Base-by-base conservation (phyloP, 768 basidiomycete species). In the Solioccasus polychromus region DNA sequence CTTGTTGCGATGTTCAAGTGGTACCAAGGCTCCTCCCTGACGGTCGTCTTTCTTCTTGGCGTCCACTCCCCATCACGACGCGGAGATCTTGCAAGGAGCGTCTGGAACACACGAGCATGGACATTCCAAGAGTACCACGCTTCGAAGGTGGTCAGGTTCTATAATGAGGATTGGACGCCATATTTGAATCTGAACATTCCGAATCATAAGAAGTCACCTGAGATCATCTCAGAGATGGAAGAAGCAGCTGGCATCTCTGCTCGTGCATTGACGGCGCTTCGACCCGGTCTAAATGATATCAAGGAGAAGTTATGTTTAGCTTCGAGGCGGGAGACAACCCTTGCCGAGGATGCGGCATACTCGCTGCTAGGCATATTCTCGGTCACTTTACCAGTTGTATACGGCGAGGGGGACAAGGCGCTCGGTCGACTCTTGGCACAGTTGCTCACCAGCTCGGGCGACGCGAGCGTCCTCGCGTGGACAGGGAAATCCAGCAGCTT, bases 91-190 rank as follows among this genome's bases (percentile, higher is more conserved):
- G 14, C n/a, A 7, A 19, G 7, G 22, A 50, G 37, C 24, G 19
- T 25, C 8, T 53, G 48, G 52, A 51, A 46, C 25, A 32, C 29
- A 17, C 29, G 42, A 5, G 44, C 50, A n/a, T n/a, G n/a, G n/a
- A n/a, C n/a, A n/a, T n/a, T n/a, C n/a, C n/a, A 47, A 10, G 50
- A 43, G 26, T 47, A 47, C 5, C 44, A 39, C 17, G 48, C 51
- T 1, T 45, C 40, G 1, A 50, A 30, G 19, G 48, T 41, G 15
- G 32, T 50, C 18, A 26, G 31, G 7, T 52, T 52, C n/a, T 52
- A 49, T 18, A 41, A 17, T 0, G 35, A 32, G 9, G 43, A 44
- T 9, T 37, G 35, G 42, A 36, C 22, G 2, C 47, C 31, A 4
- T 35, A 52, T 22, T 3, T 40, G 15, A 9, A 34, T 11, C 23